Evolutionary conservation across 129 eudicot species (phyloP).

Genomic region (Arctium minus): DNA sequence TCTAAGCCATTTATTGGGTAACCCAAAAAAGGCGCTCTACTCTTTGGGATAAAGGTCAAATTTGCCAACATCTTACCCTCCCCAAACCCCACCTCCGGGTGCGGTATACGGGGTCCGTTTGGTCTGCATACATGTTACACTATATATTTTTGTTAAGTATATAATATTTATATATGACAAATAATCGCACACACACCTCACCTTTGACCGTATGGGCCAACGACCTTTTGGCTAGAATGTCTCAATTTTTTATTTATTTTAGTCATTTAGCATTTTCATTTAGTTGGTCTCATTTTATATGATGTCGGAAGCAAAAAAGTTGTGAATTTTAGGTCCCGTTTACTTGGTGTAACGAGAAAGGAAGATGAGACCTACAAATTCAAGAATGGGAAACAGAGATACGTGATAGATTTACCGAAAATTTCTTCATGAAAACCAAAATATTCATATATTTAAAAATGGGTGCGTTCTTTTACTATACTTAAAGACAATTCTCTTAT

Average conservation of each 20-base stretch:
- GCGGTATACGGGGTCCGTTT: too few relatives aligned
- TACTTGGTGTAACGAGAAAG: not conserved
- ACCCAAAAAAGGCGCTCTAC: not conserved
- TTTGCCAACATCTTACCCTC: not conserved
- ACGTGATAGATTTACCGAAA: not conserved
- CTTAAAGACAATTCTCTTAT: not conserved
- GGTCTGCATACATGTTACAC: not conserved
- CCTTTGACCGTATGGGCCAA: not conserved
- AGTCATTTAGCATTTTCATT: not conserved
- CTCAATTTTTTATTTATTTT: not conserved
- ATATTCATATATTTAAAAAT: not conserved
- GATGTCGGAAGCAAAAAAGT: not conserved
- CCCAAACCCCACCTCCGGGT: not conserved
- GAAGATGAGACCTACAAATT: not conserved
- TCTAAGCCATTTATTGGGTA: not conserved
- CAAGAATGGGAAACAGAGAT: not conserved
- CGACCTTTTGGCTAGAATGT: not conserved
- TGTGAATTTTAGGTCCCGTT: not conserved
- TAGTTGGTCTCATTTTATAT: not conserved
- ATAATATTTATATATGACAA: too few relatives aligned
- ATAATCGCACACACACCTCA: not conserved
- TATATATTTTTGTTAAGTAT: too few relatives aligned
- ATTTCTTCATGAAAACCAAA: not conserved
- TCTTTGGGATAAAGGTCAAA: not conserved
- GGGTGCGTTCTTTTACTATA: not conserved